Evolutionary conservation across 2,329 filamentous ascomycete genomes (phyloP), one percentile per base, ranked within the genome.

Genomic region (Chaetoscypha palmicola): DNA sequence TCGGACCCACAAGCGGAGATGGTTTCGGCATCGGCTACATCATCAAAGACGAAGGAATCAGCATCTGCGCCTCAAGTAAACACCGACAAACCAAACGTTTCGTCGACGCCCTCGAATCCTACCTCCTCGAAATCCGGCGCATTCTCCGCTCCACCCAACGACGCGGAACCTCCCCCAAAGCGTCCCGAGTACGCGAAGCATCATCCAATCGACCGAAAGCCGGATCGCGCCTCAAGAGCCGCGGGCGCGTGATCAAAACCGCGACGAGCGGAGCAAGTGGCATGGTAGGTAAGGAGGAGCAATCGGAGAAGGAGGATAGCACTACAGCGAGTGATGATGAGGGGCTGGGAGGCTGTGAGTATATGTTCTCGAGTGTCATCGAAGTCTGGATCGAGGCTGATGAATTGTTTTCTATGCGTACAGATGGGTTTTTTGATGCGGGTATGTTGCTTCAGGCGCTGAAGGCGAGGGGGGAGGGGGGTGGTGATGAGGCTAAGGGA

Each of bases 21-120:
- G 92, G 92, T 0, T 97, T 97, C 60, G 92, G 92, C 22, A 96
- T 98, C 44, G 92, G 92, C 2, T 98, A 98, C 68, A 97, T 98
- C 59, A 96, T 98, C 75, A 98, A 98, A 66, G 88, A 94, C 54
- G 86, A 92, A 41, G 77, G 79, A 38, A 86, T 97, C 48, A 88
- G 83, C 36, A 91, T 98, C 49, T 97, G 92, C 64, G 89, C 90
- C 1, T 86, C 83, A 11, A 92, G 85, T 59, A 96, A 96, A 67
- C 92, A 98, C 64, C 73, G 92, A 31, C 92, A 98, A 68, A 98
- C 92, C 0, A 81, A 81, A 55, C 82, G 92, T 4, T 94, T 92
- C 60, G 80, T 97, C 48, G 88, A 94, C 58, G 86, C 88, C 0
- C 69, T 97, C 2, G 92, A 97, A 64, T 83, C 78, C 49, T 98